Evolutionary conservation across 2,329 filamentous ascomycete genomes (phyloP), one percentile per base, ranked within the genome.

Genomic region (Fusarium acutatum): DNA sequence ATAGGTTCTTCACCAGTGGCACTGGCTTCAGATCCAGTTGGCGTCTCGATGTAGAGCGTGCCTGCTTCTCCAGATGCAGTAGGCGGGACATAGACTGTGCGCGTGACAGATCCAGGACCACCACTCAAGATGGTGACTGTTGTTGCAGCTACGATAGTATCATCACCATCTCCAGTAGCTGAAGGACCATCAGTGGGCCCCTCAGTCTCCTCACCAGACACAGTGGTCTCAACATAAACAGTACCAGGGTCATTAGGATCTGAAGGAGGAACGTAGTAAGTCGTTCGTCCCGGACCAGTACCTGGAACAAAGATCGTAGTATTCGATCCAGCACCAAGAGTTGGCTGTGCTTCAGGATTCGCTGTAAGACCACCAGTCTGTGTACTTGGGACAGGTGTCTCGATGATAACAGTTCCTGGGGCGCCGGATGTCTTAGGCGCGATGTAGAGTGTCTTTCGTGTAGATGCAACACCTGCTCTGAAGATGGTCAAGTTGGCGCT

Each of bases 381-480:
- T 1, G 46, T 18, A 22, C 4, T 38, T 1, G 37, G 17, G 3
- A 52, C 40, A 2, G 69, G 68, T 1, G 69, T 72, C 22, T 72
- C 44, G 3, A 72, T 64, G 6, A 72, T 44, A 13, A 72, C 24
- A 43, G 68, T 72, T 26, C 68, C 68, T 3, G 68, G 56, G 1
- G 28, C 61, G 0, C 52, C 61, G 0, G 67, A 41, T 9, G 50
- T 46, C 17, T 46, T 60, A 0, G 68, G 68, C 2, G 63, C 18
- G 1, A 72, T 15, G 22, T 68, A 67, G 1, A 59, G 17, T 5
- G 68, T 72, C 14, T 7, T 30, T 3, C 53, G 18, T 6, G 49
- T 56, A 1, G 68, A 20, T 6, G 26, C 63, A 1, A 52, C 22
- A 18, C 63, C 69, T 2, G 53, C 40, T 35, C 38, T 68, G 18